phyloP scores from a whole-genome alignment of 1,139 yeast species.

The Meyerozyma elateridarum region DNA sequence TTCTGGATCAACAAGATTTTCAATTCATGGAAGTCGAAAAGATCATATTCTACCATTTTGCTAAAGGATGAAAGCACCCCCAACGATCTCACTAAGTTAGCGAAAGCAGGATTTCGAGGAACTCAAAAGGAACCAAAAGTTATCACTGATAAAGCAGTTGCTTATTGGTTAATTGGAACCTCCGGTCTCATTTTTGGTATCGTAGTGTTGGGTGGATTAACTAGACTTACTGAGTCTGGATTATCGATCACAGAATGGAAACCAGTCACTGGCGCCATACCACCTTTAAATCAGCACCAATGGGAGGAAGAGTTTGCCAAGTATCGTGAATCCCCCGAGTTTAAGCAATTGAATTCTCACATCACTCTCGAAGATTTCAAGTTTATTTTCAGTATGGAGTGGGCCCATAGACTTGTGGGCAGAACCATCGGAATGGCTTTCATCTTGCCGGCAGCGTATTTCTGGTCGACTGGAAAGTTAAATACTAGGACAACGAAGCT shows the following conservation, averaged over 20 bases:
- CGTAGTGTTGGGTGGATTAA: constrained; percentile 93
- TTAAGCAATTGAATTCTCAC: constrained; percentile 81
- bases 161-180: constrained; percentile 88
- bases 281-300: constrained; percentile 73
- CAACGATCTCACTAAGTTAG: constrained; percentile 6
- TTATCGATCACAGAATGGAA: constrained; percentile 97
- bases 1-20: constrained; percentile 5
- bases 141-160: constrained; percentile 52
- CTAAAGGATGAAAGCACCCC: constrained; percentile 4
- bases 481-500: constrained; percentile 65
- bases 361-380: constrained; percentile 91
- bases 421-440: constrained; percentile 83
- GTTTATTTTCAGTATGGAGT: constrained; percentile 94
- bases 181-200: constrained; percentile 91
- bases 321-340: constrained; percentile 87
- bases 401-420: constrained; percentile 94
- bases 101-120: constrained; percentile 6
- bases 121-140: constrained; percentile 15
- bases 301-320: constrained; percentile 84
- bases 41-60: constrained; percentile 12
- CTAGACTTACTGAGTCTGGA: constrained; percentile 93
- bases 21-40: constrained; percentile 6
- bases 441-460: constrained; percentile 80
- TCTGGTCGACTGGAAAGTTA: constrained; percentile 63
- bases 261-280: constrained; percentile 92